Evolutionary conservation across 495 filamentous ascomycete species (phyloP).

Genomic region (Aspergillus bertholletiae): DNA sequence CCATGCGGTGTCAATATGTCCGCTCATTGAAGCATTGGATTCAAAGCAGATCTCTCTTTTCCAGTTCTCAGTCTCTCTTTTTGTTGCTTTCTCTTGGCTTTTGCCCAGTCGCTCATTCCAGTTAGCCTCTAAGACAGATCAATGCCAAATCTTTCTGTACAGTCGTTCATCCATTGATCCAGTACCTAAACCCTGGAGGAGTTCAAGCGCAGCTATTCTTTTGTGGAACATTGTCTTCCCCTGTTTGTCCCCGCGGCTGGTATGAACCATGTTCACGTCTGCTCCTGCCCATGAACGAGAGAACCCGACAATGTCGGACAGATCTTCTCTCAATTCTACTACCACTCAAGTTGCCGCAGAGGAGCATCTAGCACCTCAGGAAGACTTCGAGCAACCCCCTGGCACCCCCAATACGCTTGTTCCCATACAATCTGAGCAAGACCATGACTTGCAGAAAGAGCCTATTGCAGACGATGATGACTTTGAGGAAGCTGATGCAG

Average conservation of each 20-base stretch:
- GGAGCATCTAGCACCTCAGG: not conserved
- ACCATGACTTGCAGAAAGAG: slow-evolving; percentile 10
- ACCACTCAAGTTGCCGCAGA: slow-evolving; percentile 7
- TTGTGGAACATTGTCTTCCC: not conserved
- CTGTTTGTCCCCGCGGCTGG: not conserved
- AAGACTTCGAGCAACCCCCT: slow-evolving; percentile 3
- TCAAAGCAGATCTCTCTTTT: not conserved
- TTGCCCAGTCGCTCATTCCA: slow-evolving; percentile 1
- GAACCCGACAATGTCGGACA: slow-evolving; percentile 2
- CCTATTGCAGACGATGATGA: slow-evolving; percentile 33
- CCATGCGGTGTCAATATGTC: slow-evolving; percentile 7
- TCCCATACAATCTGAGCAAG: slow-evolving; percentile 8
- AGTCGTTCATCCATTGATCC: not conserved
- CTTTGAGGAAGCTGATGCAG: slow-evolving; percentile 35
- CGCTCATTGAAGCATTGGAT: not conserved
- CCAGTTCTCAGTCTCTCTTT: slow-evolving; percentile 2
- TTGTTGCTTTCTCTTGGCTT: not conserved
- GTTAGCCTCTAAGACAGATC: not conserved
- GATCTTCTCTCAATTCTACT: slow-evolving; percentile 4
- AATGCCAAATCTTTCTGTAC: not conserved
- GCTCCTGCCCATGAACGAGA: not conserved
- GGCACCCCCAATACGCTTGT: slow-evolving; percentile 9
- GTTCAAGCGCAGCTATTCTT: not conserved
- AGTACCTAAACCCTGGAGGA: not conserved
- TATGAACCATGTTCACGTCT: slow-evolving; percentile 3